These are phyloP conservation scores for Pyricularia grisea DNA, from an alignment of 2,329 filamentous ascomycete genomes.

Conservation along the genomic window DNA sequence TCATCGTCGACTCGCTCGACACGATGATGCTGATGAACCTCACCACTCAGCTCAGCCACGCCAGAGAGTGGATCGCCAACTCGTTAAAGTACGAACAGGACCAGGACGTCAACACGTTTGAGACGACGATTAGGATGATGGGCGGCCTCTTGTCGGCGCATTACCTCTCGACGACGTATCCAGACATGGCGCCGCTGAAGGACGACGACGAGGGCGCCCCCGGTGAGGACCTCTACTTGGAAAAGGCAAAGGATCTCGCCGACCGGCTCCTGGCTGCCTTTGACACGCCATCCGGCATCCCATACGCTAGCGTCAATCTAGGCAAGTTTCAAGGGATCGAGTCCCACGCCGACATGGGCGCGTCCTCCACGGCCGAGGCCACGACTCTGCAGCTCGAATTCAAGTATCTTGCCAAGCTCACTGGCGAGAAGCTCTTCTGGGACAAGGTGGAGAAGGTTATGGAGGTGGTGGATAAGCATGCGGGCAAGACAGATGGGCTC, in stretches of 20 bases:
- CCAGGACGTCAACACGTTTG: constrained; percentile 94
- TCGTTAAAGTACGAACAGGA: constrained; percentile 80
- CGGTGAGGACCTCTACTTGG: constrained; percentile 87
- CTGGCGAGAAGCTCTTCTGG: constrained; percentile 89
- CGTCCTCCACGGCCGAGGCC: constrained; percentile 89
- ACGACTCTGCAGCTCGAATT: constrained; percentile 91
- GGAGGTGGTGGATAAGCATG: constrained; percentile 69
- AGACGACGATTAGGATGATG: constrained; percentile 96
- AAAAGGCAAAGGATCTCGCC: constrained; percentile 89
- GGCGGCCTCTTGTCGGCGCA: constrained; percentile 88
- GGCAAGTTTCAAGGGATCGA: constrained; percentile 65
- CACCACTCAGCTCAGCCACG: constrained; percentile 73
- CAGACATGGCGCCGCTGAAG: constrained; percentile 63
- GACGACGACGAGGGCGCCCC: constrained; percentile 63
- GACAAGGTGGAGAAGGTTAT: constrained; percentile 86
- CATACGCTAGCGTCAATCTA: constrained; percentile 84
- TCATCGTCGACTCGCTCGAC: constrained; percentile 91
- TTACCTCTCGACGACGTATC: constrained; percentile 80
- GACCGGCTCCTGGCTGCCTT: constrained; percentile 83
- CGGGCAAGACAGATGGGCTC: constrained; percentile 75
- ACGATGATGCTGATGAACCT: constrained; percentile 98
- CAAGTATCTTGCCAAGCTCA: constrained; percentile 93
- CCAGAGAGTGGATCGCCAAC: constrained; percentile 79
- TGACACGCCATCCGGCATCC: constrained; percentile 76
- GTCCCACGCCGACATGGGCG: constrained; percentile 77